Percentiles rank a stretch among this genome's conserved stretches.
These are phyloP conservation scores for Tuber magnatum DNA, from an alignment of 495 filamentous ascomycete species.

Conservation along the genomic window DNA sequence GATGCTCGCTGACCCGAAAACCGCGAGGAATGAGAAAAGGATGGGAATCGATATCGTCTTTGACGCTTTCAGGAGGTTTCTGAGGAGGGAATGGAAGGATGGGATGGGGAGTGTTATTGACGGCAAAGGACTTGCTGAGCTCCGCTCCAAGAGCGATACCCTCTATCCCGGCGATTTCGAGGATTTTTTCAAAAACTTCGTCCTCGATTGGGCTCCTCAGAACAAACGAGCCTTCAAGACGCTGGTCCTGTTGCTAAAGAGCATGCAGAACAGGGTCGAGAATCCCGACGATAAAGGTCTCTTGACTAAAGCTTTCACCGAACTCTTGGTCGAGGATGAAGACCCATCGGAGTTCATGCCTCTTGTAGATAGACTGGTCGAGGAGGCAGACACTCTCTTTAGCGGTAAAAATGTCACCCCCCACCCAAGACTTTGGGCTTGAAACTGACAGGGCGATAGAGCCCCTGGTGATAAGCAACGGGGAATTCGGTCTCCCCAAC, in stretches of 20 bases:
- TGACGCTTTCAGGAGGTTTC: constrained; percentile 87
- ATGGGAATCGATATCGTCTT: constrained; percentile 70
- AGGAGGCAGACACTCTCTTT: constrained; percentile 84
- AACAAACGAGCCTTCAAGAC: constrained; percentile 82
- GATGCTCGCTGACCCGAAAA: constrained; percentile 23
- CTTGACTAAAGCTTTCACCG: constrained; percentile 82
- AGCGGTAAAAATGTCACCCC: constrained; percentile 50
- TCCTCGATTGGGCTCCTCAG: constrained; percentile 79
- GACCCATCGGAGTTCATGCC: constrained; percentile 79
- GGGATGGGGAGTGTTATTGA: constrained; percentile 78
- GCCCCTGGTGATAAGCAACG: constrained; percentile 46
- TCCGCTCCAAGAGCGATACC: constrained; percentile 69
- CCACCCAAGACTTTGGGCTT: background rate
- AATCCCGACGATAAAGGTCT: constrained; percentile 90
- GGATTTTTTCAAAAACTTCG: constrained; percentile 67
- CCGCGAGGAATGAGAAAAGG: constrained; percentile 17
- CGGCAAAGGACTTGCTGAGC: constrained; percentile 53
- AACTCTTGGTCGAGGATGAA: constrained; percentile 70
- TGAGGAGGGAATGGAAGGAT: constrained; percentile 78
- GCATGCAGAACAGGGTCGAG: constrained; percentile 85
- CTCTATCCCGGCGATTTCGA: constrained; percentile 73
- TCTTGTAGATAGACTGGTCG: constrained; percentile 81
- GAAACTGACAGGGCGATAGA: constrained; percentile 18
- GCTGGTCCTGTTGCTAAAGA: constrained; percentile 75
- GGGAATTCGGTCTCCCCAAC: constrained; percentile 42